phyloP scores from a whole-genome alignment of 169 alveolate species.

The Eimeria falciformis region DNA sequence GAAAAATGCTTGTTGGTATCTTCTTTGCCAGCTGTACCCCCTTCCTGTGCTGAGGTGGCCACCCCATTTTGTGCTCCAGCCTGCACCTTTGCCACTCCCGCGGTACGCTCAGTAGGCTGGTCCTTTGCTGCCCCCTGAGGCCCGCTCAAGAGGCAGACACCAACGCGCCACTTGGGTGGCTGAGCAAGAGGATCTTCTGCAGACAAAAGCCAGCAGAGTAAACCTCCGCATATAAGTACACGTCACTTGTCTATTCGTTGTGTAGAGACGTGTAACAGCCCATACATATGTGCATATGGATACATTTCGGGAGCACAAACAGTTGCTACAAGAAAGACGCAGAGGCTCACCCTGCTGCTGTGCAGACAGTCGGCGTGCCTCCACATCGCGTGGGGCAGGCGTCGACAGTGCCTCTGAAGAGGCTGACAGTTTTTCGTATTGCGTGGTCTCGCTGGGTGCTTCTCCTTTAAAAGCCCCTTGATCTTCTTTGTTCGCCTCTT shows the following conservation, averaged over 20 bases:
- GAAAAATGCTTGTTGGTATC: too few relatives aligned
- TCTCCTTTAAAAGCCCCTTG: background rate
- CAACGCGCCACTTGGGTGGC: constrained; percentile 47
- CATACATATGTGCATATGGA: too few relatives aligned
- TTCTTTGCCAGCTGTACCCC: too few relatives aligned
- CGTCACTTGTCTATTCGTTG: too few relatives aligned
- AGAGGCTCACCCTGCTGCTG: background rate
- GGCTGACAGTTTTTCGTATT: background rate
- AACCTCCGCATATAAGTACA: background rate
- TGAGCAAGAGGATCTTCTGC: background rate
- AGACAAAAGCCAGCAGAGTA: background rate
- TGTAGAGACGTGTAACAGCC: too few relatives aligned
- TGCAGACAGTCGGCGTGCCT: constrained; percentile 62
- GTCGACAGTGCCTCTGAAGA: background rate
- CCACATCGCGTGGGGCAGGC: constrained; percentile 17
- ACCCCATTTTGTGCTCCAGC: too few relatives aligned
- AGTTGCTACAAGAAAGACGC: too few relatives aligned
- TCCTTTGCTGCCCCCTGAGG: background rate
- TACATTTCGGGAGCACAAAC: too few relatives aligned
- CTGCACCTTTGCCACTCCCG: too few relatives aligned
- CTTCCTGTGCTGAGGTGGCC: too few relatives aligned
- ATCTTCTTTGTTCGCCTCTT: background rate
- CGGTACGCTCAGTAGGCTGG: background rate
- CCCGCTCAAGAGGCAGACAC: constrained; percentile 40
- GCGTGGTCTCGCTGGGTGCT: background rate